A percentile compares a stretch with the other conserved stretches of the same genome.
Conservation (phyloP, 495 filamentous ascomycete species). For the Lasiosphaeriaceae sp. region DNA sequence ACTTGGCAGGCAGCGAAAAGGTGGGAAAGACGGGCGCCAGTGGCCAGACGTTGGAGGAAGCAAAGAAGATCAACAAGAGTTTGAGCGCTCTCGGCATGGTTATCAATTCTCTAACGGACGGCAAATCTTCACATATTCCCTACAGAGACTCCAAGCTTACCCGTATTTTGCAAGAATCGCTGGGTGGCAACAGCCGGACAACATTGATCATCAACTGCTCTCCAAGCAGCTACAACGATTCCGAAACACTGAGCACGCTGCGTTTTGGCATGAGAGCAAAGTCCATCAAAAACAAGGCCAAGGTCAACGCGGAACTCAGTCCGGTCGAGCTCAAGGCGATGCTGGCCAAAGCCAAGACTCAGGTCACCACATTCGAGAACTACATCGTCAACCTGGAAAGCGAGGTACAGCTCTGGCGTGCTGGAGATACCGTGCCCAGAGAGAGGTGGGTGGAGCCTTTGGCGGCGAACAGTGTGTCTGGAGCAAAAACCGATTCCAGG, state of each 20-base stretch:
- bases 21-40: conserved; percentile 98
- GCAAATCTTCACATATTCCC: conserved; percentile 95
- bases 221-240: conserved; percentile 96
- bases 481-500: conserved; percentile 56
- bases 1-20: conserved; percentile 97
- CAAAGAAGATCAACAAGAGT: conserved; percentile 99
- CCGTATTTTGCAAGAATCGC: conserved; percentile 89
- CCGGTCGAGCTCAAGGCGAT: conserved; percentile 89
- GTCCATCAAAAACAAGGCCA: conserved; percentile 99
- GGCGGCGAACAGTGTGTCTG: conserved; percentile 61
- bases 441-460: conserved; percentile 57
- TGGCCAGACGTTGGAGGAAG: conserved; percentile 95
- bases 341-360: conserved; percentile 84
- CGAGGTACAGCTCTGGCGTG: conserved; percentile 82
- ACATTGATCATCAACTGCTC: conserved; percentile 99
- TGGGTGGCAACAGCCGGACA: conserved; percentile 95
- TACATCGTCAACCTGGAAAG: conserved; percentile 82
- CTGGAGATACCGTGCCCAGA: conserved; percentile 82
- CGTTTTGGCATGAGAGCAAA: conserved; percentile 96
- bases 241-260: conserved; percentile 88
- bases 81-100: conserved; percentile 97
- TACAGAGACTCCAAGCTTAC: conserved; percentile 99
- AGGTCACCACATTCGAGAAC: conserved; percentile 80
- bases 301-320: conserved; percentile 97
- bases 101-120: conserved; percentile 95